Percentiles rank a stretch among this genome's conserved stretches.
Evolutionary conservation across 768 basidiomycete species (phyloP).

Genomic region (Termitomyces sp.): DNA sequence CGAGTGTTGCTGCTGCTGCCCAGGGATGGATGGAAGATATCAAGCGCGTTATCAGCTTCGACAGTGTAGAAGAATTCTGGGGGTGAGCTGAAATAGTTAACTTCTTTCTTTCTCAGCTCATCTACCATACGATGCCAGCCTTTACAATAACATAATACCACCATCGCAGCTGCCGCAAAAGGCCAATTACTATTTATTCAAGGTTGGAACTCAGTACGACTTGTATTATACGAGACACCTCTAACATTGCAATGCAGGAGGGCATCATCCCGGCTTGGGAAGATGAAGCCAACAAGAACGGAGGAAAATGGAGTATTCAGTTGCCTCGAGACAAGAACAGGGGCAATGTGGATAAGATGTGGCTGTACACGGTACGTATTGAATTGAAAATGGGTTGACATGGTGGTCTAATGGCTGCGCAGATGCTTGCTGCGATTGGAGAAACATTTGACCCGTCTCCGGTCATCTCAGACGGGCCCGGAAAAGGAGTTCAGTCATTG

Average conservation of each 20-base stretch:
- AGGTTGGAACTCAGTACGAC: slow-evolving; percentile 43
- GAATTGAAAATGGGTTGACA: slow-evolving; percentile 2
- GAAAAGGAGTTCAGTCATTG: slow-evolving; percentile 50
- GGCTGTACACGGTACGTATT: slow-evolving; percentile 86
- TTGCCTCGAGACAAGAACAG: slow-evolving; percentile 94
- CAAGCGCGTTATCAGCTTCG: slow-evolving; percentile 92
- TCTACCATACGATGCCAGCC: slow-evolving; percentile 35
- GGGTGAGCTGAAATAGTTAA: slow-evolving; percentile 51
- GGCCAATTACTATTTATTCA: slow-evolving; percentile 99
- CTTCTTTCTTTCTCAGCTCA: slow-evolving; percentile 12
- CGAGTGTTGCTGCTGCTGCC: slow-evolving; percentile 70
- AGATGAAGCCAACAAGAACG: slow-evolving; percentile 93
- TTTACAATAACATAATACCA: slow-evolving; percentile 97
- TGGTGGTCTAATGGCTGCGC: slow-evolving; percentile 9
- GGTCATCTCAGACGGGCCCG: slow-evolving; percentile 41
- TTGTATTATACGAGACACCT: not conserved
- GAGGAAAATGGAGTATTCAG: slow-evolving; percentile 99
- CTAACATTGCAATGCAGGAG: slow-evolving; percentile 49
- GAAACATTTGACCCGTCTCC: slow-evolving; percentile 96
- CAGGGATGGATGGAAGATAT: slow-evolving; percentile 99
- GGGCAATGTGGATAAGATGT: slow-evolving; percentile 84
- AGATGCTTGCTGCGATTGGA: slow-evolving; percentile 99
- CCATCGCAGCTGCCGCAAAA: slow-evolving; percentile 91
- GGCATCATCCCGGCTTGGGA: slow-evolving; percentile 98
- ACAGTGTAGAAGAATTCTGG: slow-evolving; percentile 99